phyloP scores from a whole-genome alignment of 176 grass and related monocot species.

The Musa itinerans region DNA sequence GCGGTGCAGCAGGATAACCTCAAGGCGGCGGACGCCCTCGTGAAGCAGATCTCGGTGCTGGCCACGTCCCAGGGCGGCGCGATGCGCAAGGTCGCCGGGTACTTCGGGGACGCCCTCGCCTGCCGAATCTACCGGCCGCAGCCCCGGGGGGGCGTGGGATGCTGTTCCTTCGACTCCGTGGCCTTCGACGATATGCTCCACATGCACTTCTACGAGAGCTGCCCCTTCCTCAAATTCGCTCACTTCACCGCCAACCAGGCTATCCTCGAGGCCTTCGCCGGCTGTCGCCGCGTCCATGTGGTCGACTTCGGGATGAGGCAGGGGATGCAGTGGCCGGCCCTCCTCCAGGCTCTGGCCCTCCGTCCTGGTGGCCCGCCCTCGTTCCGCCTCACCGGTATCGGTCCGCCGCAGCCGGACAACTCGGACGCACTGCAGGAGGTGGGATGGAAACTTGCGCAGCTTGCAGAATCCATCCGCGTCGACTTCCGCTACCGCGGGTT shows the following conservation, averaged over 20 bases:
- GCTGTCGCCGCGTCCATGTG: constrained; percentile 30
- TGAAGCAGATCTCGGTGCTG: constrained; percentile 15
- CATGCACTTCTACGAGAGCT: constrained; percentile 20
- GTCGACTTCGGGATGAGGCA: constrained; percentile 13
- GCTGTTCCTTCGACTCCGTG: not conserved
- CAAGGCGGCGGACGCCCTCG: constrained; percentile 9
- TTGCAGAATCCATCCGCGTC: constrained; percentile 3
- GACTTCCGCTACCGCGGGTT: constrained; percentile 5
- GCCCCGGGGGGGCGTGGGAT: not conserved
- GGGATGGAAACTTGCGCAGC: constrained; percentile 7
- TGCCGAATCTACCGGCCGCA: not conserved
- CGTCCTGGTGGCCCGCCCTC: constrained; percentile 8
- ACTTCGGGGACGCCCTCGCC: constrained; percentile 9
- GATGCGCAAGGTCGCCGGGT: constrained; percentile 14
- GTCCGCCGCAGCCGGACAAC: constrained; percentile 11
- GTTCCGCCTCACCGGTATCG: constrained; percentile 14
- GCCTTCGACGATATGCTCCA: constrained; percentile 10
- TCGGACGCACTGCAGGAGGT: constrained; percentile 14
- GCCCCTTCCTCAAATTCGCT: constrained; percentile 38
- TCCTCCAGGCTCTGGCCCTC: constrained; percentile 11
- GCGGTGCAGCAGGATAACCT: constrained; percentile 13
- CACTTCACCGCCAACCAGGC: constrained; percentile 98
- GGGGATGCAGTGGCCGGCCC: constrained; percentile 18
- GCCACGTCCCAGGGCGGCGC: constrained; percentile 8
- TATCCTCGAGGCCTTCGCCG: constrained; percentile 73